These are phyloP conservation scores for Xerocomus amazonicus DNA, from an alignment of 1,284 basidiomycete genomes.

Conservation along the genomic window DNA sequence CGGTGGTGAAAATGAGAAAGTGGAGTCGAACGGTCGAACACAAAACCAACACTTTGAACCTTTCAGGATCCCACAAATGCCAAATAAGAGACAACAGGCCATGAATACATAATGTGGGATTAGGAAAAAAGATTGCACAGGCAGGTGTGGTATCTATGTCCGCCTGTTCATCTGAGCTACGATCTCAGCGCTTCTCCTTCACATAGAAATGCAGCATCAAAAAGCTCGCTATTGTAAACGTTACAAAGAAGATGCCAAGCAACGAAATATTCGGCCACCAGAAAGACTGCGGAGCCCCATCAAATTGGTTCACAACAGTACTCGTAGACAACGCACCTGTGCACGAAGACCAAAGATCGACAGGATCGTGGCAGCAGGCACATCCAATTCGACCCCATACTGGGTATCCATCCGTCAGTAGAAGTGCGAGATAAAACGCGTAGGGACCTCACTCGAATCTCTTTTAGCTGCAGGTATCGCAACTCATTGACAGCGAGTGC, in stretches of 20 bases:
- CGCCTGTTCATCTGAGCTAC: neutral
- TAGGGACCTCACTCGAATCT: constrained; percentile 66
- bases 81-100: constrained; percentile 26
- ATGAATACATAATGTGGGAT: neutral
- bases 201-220: constrained; percentile 84
- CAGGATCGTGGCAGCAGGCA: constrained; percentile 90
- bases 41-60: constrained; percentile 7
- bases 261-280: constrained; percentile 93
- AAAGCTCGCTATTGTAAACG: constrained; percentile 74
- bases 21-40: constrained; percentile 2
- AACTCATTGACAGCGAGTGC: constrained; percentile 95
- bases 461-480: constrained; percentile 88
- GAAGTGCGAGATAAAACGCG: neutral
- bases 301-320: neutral
- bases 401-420: constrained; percentile 32
- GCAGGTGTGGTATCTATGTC: constrained; percentile 5
- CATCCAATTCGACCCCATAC: constrained; percentile 92
- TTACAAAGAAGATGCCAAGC: constrained; percentile 78
- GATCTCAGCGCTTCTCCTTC: constrained; percentile 68
- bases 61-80: constrained; percentile 16
- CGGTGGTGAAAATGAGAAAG: neutral
- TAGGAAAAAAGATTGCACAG: neutral
- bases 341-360: constrained; percentile 87
- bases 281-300: constrained; percentile 60
- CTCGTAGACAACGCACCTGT: constrained; percentile 44